These are phyloP conservation scores for Scortechinia acanthostroma DNA, from an alignment of 2,329 filamentous ascomycete genomes.

Conservation along the genomic window DNA sequence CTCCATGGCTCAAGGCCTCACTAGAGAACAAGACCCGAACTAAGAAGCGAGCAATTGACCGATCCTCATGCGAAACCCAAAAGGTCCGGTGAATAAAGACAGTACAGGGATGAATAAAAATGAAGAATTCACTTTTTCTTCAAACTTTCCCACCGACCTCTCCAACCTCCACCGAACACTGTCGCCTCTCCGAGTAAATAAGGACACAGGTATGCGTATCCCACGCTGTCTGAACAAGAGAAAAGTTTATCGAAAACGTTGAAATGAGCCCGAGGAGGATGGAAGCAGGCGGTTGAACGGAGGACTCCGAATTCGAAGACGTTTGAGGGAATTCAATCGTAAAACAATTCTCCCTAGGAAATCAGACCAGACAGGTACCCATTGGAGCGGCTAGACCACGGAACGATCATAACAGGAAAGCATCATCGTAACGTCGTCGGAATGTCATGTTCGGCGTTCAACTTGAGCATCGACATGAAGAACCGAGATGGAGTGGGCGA, in stretches of 20 bases:
- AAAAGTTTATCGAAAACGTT: constrained; percentile 3
- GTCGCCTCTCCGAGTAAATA: constrained; percentile 13
- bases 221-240: constrained; percentile 1
- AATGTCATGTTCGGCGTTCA: constrained; percentile 1
- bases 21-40: no score
- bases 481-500: constrained; percentile 46
- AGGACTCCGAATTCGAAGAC: not conserved
- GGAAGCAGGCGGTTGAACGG: not conserved
- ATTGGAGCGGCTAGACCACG: not conserved
- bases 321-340: not conserved
- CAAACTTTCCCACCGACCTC: constrained; percentile 22
- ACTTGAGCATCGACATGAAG: constrained; percentile 7
- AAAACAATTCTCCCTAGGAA: not conserved
- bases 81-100: not conserved
- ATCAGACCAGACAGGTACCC: not conserved
- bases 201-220: constrained; percentile 8
- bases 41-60: not conserved
- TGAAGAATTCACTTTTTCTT: no score
- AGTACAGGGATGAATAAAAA: constrained; percentile 1
- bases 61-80: not conserved
- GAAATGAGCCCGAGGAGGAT: not conserved
- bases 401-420: not conserved
- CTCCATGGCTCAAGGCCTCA: constrained; percentile 1
- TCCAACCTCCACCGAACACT: constrained; percentile 24
- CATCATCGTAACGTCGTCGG: not conserved